Evolutionary conservation across 2,329 filamentous ascomycete species (phyloP).

Genomic region (Calonectria hongkongensis): DNA sequence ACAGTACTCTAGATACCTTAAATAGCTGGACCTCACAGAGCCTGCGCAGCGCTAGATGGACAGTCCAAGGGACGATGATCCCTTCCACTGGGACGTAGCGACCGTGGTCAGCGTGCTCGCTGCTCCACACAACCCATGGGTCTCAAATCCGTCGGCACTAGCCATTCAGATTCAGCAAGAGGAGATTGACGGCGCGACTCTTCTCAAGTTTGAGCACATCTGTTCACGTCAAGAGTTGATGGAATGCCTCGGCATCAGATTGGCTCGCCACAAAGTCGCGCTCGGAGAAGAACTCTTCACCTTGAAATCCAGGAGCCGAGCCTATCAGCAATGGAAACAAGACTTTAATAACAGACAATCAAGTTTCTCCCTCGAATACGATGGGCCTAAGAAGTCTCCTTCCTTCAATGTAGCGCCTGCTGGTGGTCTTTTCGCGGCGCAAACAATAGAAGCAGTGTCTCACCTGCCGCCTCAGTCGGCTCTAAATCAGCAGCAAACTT

Average conservation of each 20-base stretch:
- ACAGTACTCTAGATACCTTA: slow-evolving; percentile 12
- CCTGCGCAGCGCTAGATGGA: slow-evolving; percentile 52
- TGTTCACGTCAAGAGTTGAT: slow-evolving; percentile 70
- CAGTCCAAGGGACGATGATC: slow-evolving; percentile 70
- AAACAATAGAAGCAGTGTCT: background rate
- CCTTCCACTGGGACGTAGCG: slow-evolving; percentile 83
- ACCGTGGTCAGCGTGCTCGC: slow-evolving; percentile 81
- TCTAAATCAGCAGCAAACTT: background rate
- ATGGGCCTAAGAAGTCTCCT: slow-evolving; percentile 18
- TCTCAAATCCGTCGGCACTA: slow-evolving; percentile 69
- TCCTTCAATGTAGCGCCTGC: background rate
- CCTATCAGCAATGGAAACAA: slow-evolving; percentile 64
- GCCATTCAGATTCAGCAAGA: slow-evolving; percentile 75
- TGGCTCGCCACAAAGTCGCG: slow-evolving; percentile 74
- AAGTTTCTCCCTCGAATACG: slow-evolving; percentile 35
- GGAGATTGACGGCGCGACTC: slow-evolving; percentile 78
- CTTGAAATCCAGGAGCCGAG: slow-evolving; percentile 71
- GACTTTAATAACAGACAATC: slow-evolving; percentile 48
- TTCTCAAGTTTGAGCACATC: slow-evolving; percentile 75
- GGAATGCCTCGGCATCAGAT: slow-evolving; percentile 73
- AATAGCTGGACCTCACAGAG: slow-evolving; percentile 27
- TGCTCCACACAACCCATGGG: slow-evolving; percentile 70
- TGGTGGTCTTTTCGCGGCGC: background rate
- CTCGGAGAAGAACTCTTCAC: slow-evolving; percentile 75
- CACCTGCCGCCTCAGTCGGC: background rate